Base-by-base conservation (phyloP, 345 rosid species). In the Noccaea caerulescens region DNA sequence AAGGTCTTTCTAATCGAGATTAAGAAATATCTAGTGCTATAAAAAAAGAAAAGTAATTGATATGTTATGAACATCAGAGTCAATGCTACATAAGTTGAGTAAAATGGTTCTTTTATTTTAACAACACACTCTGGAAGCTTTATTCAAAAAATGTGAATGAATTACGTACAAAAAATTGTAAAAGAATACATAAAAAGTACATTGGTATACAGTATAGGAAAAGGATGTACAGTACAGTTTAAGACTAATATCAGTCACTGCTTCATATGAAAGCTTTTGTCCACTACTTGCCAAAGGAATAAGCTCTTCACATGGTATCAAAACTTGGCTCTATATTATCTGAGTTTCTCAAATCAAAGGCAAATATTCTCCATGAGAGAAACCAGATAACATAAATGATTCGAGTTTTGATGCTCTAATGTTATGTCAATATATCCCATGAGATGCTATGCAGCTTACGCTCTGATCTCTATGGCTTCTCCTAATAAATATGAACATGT, bases 101-200 rank as follows among this genome's bases (percentile, higher is more conserved):
- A 27, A 27, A 27, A 27, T 27, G 30, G 4, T 27, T 27, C 30
- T 27, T 1, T 27, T 27, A 27, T 27, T 1, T 27, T 27, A 27
- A 20, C 30, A 27, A 27, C 30, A 27, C 30, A 27, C 30, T 27
- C 30, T 2, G 3, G 30, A 27, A 27, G 30, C 30, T 27, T 27
- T 27, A 27, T 27, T 27, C 41, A 37, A 2, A 8, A 25, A 8
- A 6, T 25, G 14, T 39, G 60, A 27, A 27, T 27, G 39, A 54
- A 36, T 20, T 72, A 56, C 65, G 63, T 65, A 73, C 66, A 49
- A 46, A 46, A 63, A 37, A 27, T 14, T 27, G 69, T 60, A 41
- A 50, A 20, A 20, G 23, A 20, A 20, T 51, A 61, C 62, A 71
- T 43, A 2, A 46, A 56, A 46, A 52, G 58, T 8, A 58, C 68